phyloP scores from a whole-genome alignment of 73 alveolate genomes.

The Tetrahymena elliotti region DNA sequence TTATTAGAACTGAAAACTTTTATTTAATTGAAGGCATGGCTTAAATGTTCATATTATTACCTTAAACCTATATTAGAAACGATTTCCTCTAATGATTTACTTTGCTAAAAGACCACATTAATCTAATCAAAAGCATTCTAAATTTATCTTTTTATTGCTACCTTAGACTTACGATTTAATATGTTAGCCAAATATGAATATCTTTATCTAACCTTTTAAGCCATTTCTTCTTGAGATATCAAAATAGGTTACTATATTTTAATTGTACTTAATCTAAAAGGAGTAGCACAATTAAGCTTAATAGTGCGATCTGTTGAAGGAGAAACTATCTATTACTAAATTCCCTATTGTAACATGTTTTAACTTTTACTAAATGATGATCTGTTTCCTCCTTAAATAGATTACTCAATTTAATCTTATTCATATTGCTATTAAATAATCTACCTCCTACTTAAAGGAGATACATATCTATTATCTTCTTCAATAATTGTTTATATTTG shows the following conservation, averaged over 20 bases:
- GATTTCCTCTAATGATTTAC: not conserved
- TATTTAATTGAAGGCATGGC: not conserved
- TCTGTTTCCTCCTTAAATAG: not conserved
- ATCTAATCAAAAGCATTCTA: not conserved
- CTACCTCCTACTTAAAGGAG: not conserved
- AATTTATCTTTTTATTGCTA: not conserved
- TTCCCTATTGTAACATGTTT: not conserved
- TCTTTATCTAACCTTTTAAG: not conserved
- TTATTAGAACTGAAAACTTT: not conserved
- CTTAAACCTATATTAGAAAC: not conserved
- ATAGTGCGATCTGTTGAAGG: not conserved
- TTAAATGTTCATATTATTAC: not conserved
- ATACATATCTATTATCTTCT: not conserved
- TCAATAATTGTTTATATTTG: not conserved
- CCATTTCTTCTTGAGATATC: not conserved
- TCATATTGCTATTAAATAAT: not conserved
- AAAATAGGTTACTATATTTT: not conserved
- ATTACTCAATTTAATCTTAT: not conserved
- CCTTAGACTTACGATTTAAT: not conserved
- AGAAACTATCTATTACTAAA: not conserved
- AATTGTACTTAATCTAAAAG: not conserved
- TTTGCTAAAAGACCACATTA: not conserved
- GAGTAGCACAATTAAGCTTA: not conserved
- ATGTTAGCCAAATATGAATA: not conserved
- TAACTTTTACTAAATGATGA: not conserved